A percentile compares a stretch with the other conserved stretches of the same genome.
Conservation (phyloP, 139 green algal species). For the Bryopsis sp. region DNA sequence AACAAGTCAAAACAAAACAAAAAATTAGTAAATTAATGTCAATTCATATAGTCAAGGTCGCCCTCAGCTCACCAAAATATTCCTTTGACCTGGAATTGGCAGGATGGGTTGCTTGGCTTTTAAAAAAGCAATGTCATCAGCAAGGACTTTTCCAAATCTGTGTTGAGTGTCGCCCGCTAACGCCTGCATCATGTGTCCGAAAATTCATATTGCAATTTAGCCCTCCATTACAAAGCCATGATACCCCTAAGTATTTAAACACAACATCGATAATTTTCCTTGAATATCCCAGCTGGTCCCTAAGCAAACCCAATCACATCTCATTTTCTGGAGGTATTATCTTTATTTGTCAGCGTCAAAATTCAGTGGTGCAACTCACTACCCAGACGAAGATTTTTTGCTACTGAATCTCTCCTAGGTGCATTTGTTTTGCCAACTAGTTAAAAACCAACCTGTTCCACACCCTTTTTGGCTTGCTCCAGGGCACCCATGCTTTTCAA, state of each 20-base stretch:
- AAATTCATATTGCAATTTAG: background rate
- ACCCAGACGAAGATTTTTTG: no score
- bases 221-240: no score
- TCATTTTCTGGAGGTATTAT: no score
- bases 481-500: background rate
- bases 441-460: background rate
- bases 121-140: background rate
- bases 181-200: background rate
- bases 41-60: background rate
- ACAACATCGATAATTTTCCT: no score
- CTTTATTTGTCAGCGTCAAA: no score
- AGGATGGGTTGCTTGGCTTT: background rate
- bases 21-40: background rate
- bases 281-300: no score
- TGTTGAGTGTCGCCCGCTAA: background rate
- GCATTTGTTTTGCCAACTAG: background rate
- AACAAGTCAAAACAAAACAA: background rate
- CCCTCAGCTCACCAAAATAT: constrained; percentile 10
- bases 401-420: no score
- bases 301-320: no score
- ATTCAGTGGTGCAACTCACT: no score
- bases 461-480: background rate
- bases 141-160: background rate
- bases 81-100: constrained; percentile 13
- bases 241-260: no score